Evolutionary conservation across 192 early-diverging fungal genomes (phyloP), one percentile per base, ranked within the genome.

Genomic region (Ambispora gerdemannii): DNA sequence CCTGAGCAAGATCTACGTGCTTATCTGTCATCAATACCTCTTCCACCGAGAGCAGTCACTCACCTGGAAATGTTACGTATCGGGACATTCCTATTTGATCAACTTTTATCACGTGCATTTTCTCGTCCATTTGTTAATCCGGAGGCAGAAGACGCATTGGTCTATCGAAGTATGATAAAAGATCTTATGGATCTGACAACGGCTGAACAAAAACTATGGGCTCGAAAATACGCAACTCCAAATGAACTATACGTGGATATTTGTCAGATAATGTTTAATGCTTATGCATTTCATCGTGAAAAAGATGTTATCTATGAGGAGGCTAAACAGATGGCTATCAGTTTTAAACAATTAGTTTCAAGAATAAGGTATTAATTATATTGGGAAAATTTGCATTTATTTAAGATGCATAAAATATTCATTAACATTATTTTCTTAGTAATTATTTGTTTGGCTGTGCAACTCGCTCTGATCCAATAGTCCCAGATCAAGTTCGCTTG

Each of bases 141-240:
- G 6, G 67, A 58, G 38, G 32, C 52, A 4, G 67, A 53, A 58
- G n/a, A 28, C 4, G 51, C 51, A 3, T 10, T 38, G 8, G 22
- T 52, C 13, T 87, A 87, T 63, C 78, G 84, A 13, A 68, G 71
- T 4, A 63, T 79, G 27, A 81, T 87, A 52, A 76, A 75, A 32
- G 66, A 79, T 15, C 77, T 83, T 10, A 87, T 84, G 81, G 85
- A 87, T 60, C 33, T 87, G 36, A 75, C 63, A 6, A 83, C 83
- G 0, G 77, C 82, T 22, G 85, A 87, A 36, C 67, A 74, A 8
- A 87, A 79, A 64, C 71, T 87, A 2, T 87, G 82, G 81, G 35
- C 52, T 24, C 24, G 67, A 58, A n/a, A 38, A 27, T 70, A 70
- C 33, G 22, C 13, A 20, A 24, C 52, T 10, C 13, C 55, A 17